phyloP scores from a whole-genome alignment of 2,329 filamentous ascomycete species.

The Ascocoryne sarcoides region DNA sequence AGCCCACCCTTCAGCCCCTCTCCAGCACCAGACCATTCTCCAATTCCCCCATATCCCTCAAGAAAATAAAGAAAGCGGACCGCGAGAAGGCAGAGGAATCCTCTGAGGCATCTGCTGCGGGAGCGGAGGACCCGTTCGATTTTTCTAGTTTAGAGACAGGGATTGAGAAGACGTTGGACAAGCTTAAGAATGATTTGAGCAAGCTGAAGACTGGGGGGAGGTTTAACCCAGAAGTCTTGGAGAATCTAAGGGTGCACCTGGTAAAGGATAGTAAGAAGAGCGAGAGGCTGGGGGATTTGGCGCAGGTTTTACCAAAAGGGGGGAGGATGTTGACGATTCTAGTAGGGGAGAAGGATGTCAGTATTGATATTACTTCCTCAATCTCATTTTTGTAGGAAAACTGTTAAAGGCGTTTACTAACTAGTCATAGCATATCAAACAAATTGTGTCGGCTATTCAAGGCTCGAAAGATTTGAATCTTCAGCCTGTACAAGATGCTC shows the following conservation, averaged over 20 bases:
- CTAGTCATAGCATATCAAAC: constrained; percentile 41
- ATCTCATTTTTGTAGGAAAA: too few relatives aligned
- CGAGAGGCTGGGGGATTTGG: constrained; percentile 50
- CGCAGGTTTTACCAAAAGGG: constrained; percentile 57
- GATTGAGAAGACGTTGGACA: constrained; percentile 45
- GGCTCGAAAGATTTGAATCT: constrained; percentile 39
- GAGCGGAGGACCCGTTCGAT: constrained; percentile 46
- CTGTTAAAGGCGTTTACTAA: constrained; percentile 5
- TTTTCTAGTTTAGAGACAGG: constrained; percentile 47
- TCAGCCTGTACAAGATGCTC: constrained; percentile 38
- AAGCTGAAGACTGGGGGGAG: constrained; percentile 54
- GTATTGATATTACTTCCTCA: constrained; percentile 22
- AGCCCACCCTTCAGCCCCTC: constrained; percentile 1
- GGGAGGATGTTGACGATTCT: constrained; percentile 52
- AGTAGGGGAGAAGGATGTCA: constrained; percentile 54
- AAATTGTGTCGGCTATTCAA: constrained; percentile 43
- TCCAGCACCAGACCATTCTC: constrained; percentile 10
- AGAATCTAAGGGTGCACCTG: constrained; percentile 50
- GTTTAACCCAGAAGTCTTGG: constrained; percentile 53
- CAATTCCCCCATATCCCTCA: constrained; percentile 9
- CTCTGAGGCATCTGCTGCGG: constrained; percentile 1
- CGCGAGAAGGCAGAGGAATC: constrained; percentile 13
- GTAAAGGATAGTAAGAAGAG: constrained; percentile 42
- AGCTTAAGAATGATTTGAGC: constrained; percentile 50
- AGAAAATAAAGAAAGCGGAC: constrained; percentile 21